These are phyloP conservation scores for Camellia japonica DNA, from an alignment of 148 eudicot species.

Conservation along the genomic window DNA sequence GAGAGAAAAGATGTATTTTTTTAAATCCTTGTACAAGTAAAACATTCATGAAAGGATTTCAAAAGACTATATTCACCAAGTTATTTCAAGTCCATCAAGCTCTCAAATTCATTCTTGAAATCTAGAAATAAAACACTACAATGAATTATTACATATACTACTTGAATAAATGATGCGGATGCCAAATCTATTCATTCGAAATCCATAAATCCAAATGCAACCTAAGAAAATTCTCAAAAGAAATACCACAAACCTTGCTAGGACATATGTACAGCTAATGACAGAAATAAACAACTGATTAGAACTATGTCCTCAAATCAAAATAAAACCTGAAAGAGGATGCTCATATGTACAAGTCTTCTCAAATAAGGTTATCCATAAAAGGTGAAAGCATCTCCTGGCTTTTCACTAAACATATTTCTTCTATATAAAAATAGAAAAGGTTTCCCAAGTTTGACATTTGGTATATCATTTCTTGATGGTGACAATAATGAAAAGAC, in stretches of 20 bases:
- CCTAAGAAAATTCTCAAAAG: background rate
- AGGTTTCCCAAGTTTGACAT: background rate
- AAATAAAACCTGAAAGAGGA: background rate
- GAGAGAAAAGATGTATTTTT: too few relatives aligned
- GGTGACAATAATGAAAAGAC: background rate
- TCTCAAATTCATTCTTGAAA: too few relatives aligned
- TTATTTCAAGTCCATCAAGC: too few relatives aligned
- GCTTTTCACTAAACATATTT: background rate
- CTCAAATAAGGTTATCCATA: background rate
- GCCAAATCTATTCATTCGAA: too few relatives aligned
- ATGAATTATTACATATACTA: too few relatives aligned
- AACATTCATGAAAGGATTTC: too few relatives aligned
- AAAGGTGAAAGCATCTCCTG: constrained; percentile 1
- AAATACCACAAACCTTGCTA: background rate
- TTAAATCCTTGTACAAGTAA: too few relatives aligned
- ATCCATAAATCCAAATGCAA: too few relatives aligned
- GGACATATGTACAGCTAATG: background rate
- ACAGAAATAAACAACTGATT: background rate
- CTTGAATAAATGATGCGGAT: too few relatives aligned
- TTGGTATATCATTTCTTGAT: background rate
- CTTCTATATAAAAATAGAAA: background rate
- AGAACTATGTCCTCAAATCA: constrained; percentile 8
- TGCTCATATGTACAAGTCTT: background rate
- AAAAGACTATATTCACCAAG: too few relatives aligned
- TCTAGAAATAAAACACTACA: too few relatives aligned